Evolutionary conservation across 2,329 filamentous ascomycete species (phyloP), one percentile per base, ranked within the genome.

Genomic region (Diaporthe ampelina): DNA sequence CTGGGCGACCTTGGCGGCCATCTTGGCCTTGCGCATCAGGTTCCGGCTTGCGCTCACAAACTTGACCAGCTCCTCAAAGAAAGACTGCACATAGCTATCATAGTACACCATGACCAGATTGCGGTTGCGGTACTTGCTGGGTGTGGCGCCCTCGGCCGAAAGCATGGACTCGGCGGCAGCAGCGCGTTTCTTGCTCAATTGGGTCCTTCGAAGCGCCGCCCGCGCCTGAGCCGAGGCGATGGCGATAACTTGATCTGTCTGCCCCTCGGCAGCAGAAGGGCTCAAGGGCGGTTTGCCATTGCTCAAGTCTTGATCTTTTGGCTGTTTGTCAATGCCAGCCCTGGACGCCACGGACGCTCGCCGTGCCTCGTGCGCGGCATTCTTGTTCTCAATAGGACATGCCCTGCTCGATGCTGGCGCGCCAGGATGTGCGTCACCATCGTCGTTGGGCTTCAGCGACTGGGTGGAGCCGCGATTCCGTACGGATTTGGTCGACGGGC

Each of bases 61-160:
- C 76, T 94, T 92, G 73, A 98, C 95, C 67, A 98, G 85, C 72
- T 93, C 88, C 79, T 97, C 95, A 77, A 98, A 95, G 52, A 93
- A 91, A 68, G 91, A 91, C 81, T 98, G 95, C 4, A 97, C 92
- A 76, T 94, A 92, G 78, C 93, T 94, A 81, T 98, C 95, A 81
- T 98, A 98, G 83, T 95, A 95, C n/a, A 98, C 94, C 54, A 97
- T 92, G 61, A 96, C 92, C 88, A 94, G 93, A 73, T 89, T 92
- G 77, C 93, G 90, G 4, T 91, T 91, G 72, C 94, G 91, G 81
- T 93, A 93, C 76, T 91, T 90, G 67, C 61, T 68, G 15, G 86
- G 82, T 0, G 86, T 81, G 2, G 84, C 81, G 15, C 82, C 83
- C 48, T 89, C 87, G 48, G 83, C 85, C 56, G 88, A 90, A 68